Conservation (phyloP, 805 yeast species). For the Saccharomycopsis sp. region DNA sequence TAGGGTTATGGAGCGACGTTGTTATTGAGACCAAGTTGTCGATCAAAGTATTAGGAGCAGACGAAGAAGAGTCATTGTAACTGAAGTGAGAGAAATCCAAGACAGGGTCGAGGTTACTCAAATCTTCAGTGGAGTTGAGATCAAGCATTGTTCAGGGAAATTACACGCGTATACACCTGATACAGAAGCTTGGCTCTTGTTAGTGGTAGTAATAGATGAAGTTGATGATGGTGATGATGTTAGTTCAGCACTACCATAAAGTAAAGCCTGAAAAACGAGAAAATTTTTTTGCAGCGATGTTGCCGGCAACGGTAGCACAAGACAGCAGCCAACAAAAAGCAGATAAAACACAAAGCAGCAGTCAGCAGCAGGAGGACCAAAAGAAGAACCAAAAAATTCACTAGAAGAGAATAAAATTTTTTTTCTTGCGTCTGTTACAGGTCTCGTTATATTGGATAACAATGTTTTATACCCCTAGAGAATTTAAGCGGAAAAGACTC, state of each 20-base stretch:
- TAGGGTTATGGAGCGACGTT: not conserved
- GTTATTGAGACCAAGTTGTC: not conserved
- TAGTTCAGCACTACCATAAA: too few species aligned
- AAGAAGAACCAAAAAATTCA: too few species aligned
- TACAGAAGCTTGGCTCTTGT: not conserved
- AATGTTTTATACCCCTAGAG: not conserved
- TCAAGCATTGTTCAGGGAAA: slow-evolving; percentile 6
- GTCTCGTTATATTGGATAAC: not conserved
- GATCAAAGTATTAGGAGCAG: not conserved
- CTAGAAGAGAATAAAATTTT: not conserved
- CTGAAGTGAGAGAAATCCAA: slow-evolving; percentile 11
- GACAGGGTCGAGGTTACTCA: slow-evolving; percentile 6
- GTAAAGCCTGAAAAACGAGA: too few species aligned
- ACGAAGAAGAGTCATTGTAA: not conserved
- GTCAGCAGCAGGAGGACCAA: not conserved
- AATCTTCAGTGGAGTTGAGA: slow-evolving; percentile 8
- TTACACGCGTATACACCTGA: not conserved
- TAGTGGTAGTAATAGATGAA: not conserved
- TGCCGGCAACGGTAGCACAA: too few species aligned
- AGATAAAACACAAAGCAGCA: too few species aligned
- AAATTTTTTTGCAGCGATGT: too few species aligned
- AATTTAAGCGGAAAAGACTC: not conserved
- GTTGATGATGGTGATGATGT: too few species aligned
- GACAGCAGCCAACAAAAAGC: too few species aligned
- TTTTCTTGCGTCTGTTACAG: not conserved